phyloP scores from a whole-genome alignment of 257 asterid species.

The Echites panduratus region DNA sequence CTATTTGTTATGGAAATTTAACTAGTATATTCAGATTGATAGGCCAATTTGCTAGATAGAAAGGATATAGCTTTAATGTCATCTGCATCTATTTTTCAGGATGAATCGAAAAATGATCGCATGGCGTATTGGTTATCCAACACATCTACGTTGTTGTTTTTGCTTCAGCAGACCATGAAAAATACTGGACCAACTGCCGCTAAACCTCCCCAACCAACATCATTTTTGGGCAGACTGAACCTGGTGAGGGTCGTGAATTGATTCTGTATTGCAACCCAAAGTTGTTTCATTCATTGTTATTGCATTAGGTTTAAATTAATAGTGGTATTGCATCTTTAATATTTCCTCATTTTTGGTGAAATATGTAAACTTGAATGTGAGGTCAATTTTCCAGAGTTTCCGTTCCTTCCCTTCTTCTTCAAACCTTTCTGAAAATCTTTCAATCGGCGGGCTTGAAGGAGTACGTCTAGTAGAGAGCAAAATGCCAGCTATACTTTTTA shows the following conservation, averaged over 20 bases:
- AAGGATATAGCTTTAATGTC: slow-evolving; percentile 7
- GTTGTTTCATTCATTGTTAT: background rate
- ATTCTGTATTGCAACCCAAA: background rate
- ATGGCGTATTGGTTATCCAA: slow-evolving; percentile 91
- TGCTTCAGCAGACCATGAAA: slow-evolving; percentile 67
- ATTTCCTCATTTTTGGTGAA: background rate
- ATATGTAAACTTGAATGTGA: background rate
- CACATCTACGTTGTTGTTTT: slow-evolving; percentile 59
- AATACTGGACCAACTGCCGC: slow-evolving; percentile 33
- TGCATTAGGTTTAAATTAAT: background rate
- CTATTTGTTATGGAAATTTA: too few relatives aligned
- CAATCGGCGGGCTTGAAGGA: slow-evolving; percentile 61
- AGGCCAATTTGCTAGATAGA: too few relatives aligned
- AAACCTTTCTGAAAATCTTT: too few relatives aligned
- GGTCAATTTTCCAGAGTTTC: slow-evolving; percentile 43
- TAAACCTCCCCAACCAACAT: slow-evolving; percentile 65
- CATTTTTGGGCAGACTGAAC: slow-evolving; percentile 75
- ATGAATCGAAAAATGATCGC: slow-evolving; percentile 44
- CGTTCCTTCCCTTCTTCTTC: slow-evolving; percentile 60
- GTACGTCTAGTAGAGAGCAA: slow-evolving; percentile 74
- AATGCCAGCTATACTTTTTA: slow-evolving; percentile 80
- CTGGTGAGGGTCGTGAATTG: slow-evolving; percentile 34
- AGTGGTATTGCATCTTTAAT: background rate
- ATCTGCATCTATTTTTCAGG: slow-evolving; percentile 36
- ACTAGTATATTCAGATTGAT: background rate